Base-by-base conservation (phyloP, 2,329 filamentous ascomycete genomes). In the Apiospora koreana region DNA sequence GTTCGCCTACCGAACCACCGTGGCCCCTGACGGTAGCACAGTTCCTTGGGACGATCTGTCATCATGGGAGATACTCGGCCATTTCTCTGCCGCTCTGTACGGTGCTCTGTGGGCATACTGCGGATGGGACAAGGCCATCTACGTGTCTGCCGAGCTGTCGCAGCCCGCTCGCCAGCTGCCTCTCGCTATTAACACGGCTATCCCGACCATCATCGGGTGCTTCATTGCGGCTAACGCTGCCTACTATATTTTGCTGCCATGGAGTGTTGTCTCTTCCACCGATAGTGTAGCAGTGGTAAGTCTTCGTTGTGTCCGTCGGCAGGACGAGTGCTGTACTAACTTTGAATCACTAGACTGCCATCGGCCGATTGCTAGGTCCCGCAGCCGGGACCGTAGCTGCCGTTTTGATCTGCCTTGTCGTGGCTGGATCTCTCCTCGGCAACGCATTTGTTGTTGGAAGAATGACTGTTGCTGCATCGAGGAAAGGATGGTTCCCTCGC, bases 121-220 rank as follows among this genome's bases (percentile, higher is more conserved):
- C 0, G 89, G 89, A 0, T 92, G 89, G 89, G 89, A 91, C 69
- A 91, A 91, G 80, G 87, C 86, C 3, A 85, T 88, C 67, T 89
- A 89, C 73, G 81, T 89, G 65, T 84, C 86, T 0, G 84, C 86
- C 0, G 87, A 89, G 75, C 81, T 89, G 8, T 84, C 82, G 0
- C 76, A 82, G 0, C 87, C 87, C 0, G 84, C 83, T 0, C 82
- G 81, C 23, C 87, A 89, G 73, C 83, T 92, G 0, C 89, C 89
- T 0, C 84, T 87, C 2, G 88, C 89, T 2, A 89, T 92, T 76
- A 89, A 91, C 76, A 86, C 85, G 0, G 87, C 89, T 0, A 83
- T 91, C 42, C 85, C 88, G 0, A 87, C 87, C 0, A 89, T 91
- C 23, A 84, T 91, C 0, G 71, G 86, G 2, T 89, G 87, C 70